Evolutionary conservation across 306 rosid genomes (phyloP).

Genomic region (Gastrolobium bilobum): DNA sequence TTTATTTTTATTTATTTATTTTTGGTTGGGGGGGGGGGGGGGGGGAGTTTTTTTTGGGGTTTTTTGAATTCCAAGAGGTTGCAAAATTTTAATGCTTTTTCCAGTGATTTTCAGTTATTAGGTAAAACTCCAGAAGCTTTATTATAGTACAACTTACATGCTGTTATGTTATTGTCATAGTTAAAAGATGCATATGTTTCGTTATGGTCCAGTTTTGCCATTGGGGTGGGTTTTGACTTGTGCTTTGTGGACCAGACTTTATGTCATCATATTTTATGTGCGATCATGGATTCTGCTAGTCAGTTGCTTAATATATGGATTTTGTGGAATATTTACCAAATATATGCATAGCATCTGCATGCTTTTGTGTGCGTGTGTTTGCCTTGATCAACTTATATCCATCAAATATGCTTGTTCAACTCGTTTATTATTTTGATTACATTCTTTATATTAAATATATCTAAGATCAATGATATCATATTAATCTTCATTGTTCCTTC

Average conservation of each 20-base stretch:
- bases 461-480: conserved; percentile 6
- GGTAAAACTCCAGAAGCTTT: background rate
- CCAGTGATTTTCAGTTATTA: conserved; percentile 1
- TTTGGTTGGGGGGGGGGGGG: background rate
- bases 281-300: conserved; percentile 6
- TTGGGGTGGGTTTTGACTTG: conserved; percentile 9
- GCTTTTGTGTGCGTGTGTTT: conserved; percentile 31
- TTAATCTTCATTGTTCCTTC: conserved; percentile 11
- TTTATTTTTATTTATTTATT: too few relatives aligned
- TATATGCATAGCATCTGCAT: conserved; percentile 9
- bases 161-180: background rate
- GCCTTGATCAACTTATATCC: conserved; percentile 13
- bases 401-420: conserved; percentile 25
- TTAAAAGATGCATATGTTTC: conserved; percentile 11
- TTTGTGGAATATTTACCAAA: background rate
- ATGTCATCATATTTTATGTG: conserved; percentile 1
- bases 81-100: conserved; percentile 7
- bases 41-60: background rate
- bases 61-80: conserved; percentile 16
- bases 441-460: conserved; percentile 2
- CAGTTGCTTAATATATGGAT: conserved; percentile 17
- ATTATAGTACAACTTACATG: background rate
- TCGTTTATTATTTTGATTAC: conserved; percentile 6
- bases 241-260: conserved; percentile 22
- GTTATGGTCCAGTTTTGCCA: conserved; percentile 3